Base-by-base conservation (phyloP, 495 filamentous ascomycete genomes). In the Clavariopsis aquatica region DNA sequence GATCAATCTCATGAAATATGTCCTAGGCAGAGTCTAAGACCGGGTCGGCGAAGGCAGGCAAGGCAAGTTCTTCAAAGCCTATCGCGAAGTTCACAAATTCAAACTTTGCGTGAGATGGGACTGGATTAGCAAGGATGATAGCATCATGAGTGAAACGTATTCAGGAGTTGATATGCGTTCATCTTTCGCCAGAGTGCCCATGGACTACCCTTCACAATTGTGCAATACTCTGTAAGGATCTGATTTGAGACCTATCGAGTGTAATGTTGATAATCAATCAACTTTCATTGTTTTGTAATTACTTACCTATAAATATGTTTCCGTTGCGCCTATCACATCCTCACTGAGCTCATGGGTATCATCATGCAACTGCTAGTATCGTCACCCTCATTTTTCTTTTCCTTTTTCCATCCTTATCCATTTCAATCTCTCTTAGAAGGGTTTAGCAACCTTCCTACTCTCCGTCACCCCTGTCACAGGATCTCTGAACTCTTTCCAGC, bases 401-500 rank as follows among this genome's bases (percentile, higher is more conserved):
- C n/a, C n/a, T n/a, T n/a, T n/a, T n/a, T n/a, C n/a, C 7, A 52
- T 6, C 17, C 45, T 49, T 5, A 49, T 49, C 22, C 45, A 36
- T 57, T 47, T 19, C 22, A 60, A 24, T 7, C 45, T 26, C 22
- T 43, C 52, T 90, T 83, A 96, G 66, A 92, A 89, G 1, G 93
- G 94, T 75, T 94, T 89, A 24, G 93, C 94, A 63, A 97, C 93
- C 79, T 98, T 98, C 75, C 94, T 87, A 66, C 75, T 77, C 81
- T 98, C 94, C 61, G 80, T 84, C 52, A 77, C 55, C 10, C 92
- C 93, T n/a, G 89, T 96, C 54, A 84, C 82, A 8, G 88, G 85
- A 78, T 96, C 92, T 60, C 82, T 82, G 78, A 96, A 93, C 74
- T 98, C 92, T 80, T 89, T 91, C 94, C 94, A 98, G 74, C 86